Conservation (phyloP, 2,329 filamentous ascomycete species). For the Fusarium napiforme region DNA sequence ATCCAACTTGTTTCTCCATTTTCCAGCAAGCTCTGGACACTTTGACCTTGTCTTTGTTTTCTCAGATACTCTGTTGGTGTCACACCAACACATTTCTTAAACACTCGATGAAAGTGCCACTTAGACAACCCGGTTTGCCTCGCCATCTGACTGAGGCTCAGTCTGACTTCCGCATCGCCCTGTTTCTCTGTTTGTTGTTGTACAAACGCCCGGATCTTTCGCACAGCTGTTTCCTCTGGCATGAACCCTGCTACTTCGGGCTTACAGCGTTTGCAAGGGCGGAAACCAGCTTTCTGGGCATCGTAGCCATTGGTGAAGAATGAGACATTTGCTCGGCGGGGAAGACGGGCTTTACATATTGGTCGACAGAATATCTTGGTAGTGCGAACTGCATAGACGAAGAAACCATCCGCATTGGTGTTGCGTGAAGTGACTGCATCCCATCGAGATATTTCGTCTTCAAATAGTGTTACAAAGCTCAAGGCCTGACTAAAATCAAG, state of each 20-base stretch:
- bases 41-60: constrained; percentile 25
- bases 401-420: constrained; percentile 51
- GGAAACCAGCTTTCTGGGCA: constrained; percentile 61
- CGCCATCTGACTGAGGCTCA: constrained; percentile 60
- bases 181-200: constrained; percentile 41
- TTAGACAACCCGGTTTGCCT: constrained; percentile 63
- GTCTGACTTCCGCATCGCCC: constrained; percentile 14
- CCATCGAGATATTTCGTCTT: constrained; percentile 51
- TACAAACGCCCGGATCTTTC: constrained; percentile 52
- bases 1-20: constrained; percentile 20
- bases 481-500: neutral
- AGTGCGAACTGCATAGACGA: constrained; percentile 57
- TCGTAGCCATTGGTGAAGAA: constrained; percentile 61
- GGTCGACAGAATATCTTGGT: constrained; percentile 69
- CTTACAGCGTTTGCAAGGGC: constrained; percentile 68
- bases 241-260: constrained; percentile 54
- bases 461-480: constrained; percentile 32
- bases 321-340: constrained; percentile 67
- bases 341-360: constrained; percentile 68
- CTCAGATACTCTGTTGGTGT: constrained; percentile 55
- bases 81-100: constrained; percentile 64
- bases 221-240: constrained; percentile 57
- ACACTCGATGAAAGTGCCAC: constrained; percentile 68
- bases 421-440: constrained; percentile 51
- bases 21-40: neutral